A percentile compares a stretch with the other conserved stretches of the same genome.
These are phyloP conservation scores for Helicostylum pulchrum DNA, from an alignment of 192 early-diverging fungal genomes.

Conservation along the genomic window DNA sequence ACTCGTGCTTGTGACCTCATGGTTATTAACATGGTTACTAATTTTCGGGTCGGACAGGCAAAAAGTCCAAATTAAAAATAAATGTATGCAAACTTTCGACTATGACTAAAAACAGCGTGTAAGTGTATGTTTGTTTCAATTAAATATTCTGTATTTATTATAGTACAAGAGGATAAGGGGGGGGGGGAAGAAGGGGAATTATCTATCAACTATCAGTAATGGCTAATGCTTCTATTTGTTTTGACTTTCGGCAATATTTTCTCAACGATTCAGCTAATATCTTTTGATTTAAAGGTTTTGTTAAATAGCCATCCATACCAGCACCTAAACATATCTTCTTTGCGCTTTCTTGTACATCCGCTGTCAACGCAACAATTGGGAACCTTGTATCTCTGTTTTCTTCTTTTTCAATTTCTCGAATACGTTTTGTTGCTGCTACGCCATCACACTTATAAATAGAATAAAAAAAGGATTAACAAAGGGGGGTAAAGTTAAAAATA, in stretches of 20 bases:
- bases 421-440: slow-evolving; percentile 49
- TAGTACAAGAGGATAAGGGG: too few relatives aligned
- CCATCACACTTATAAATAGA: slow-evolving; percentile 36
- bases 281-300: slow-evolving; percentile 1
- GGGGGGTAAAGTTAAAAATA: neutral
- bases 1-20: neutral
- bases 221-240: too few relatives aligned
- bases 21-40: neutral
- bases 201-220: too few relatives aligned
- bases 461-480: neutral
- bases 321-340: slow-evolving; percentile 42
- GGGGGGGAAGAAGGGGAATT: too few relatives aligned
- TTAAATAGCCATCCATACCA: slow-evolving; percentile 46
- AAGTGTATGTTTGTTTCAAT: too few relatives aligned
- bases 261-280: slow-evolving; percentile 12
- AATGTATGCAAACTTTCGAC: too few relatives aligned
- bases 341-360: slow-evolving; percentile 49
- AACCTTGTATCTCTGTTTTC: slow-evolving; percentile 29
- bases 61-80: too few relatives aligned
- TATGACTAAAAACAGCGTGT: too few relatives aligned
- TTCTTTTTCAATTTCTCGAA: slow-evolving; percentile 37
- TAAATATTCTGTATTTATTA: too few relatives aligned
- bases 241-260: neutral
- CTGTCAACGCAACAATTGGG: slow-evolving; percentile 45
- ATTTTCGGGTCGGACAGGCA: too few relatives aligned